Evolutionary conservation across 495 filamentous ascomycete genomes (phyloP).

Genomic region (Peziza echinospora): DNA sequence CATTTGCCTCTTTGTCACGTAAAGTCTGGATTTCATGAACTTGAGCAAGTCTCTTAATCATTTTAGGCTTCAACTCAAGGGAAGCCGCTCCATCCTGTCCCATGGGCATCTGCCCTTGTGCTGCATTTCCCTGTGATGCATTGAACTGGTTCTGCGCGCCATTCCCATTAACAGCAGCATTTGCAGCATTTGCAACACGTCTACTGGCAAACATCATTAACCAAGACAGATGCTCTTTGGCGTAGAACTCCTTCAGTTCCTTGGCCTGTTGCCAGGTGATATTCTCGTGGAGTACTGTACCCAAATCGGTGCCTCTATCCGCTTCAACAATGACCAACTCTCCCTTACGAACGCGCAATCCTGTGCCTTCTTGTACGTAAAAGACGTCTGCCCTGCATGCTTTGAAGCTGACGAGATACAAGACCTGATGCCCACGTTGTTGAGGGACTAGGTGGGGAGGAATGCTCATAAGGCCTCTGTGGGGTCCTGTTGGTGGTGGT

Average conservation of each 20-base stretch:
- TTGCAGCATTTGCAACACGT: conserved; percentile 35
- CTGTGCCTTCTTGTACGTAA: conserved; percentile 86
- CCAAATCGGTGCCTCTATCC: conserved; percentile 84
- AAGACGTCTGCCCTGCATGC: conserved; percentile 86
- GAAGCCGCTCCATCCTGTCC: conserved; percentile 52
- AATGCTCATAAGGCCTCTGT: conserved; percentile 37
- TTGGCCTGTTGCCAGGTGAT: conserved; percentile 67
- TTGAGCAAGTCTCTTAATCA: conserved; percentile 86
- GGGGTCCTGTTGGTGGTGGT: conserved; percentile 30
- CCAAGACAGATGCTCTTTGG: conserved; percentile 86
- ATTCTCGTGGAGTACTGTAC: conserved; percentile 71
- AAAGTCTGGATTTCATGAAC: conserved; percentile 69
- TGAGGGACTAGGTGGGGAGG: conserved; percentile 26
- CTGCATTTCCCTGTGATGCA: conserved; percentile 39
- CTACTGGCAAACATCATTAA: conserved; percentile 91
- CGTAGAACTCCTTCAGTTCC: conserved; percentile 67
- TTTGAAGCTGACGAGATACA: conserved; percentile 91
- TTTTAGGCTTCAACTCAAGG: conserved; percentile 71
- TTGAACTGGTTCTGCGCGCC: conserved; percentile 29
- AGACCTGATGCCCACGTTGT: conserved; percentile 54
- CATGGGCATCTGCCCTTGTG: conserved; percentile 14
- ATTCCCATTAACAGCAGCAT: conserved; percentile 30
- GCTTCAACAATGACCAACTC: conserved; percentile 95
- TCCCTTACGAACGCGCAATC: conserved; percentile 67
- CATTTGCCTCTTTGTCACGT: conserved; percentile 86